These are phyloP conservation scores for Tilletia indica DNA, from an alignment of 1,284 basidiomycete species.

Conservation along the genomic window DNA sequence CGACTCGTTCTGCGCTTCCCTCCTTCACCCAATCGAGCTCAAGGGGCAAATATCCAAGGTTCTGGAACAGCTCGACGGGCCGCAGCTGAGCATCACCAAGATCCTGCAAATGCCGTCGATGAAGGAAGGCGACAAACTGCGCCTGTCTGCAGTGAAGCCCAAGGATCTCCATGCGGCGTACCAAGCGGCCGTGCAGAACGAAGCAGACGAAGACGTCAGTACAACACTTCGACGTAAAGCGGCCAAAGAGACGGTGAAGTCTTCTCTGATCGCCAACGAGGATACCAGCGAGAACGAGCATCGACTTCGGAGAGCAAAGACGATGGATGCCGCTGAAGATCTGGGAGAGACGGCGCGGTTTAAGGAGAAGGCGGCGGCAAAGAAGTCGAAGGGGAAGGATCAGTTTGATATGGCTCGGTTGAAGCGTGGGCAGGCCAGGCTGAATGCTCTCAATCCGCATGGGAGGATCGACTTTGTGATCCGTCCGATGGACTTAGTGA, in stretches of 20 bases:
- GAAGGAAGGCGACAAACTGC: slow-evolving; percentile 6
- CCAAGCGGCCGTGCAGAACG: not conserved
- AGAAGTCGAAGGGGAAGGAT: not conserved
- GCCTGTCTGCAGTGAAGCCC: not conserved
- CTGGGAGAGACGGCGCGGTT: slow-evolving; percentile 1
- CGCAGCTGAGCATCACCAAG: slow-evolving; percentile 47
- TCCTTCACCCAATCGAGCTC: slow-evolving; percentile 55
- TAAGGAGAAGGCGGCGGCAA: not conserved
- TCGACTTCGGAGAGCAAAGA: not conserved
- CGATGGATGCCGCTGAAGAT: not conserved
- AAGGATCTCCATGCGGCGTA: not conserved
- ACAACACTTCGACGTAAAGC: not conserved
- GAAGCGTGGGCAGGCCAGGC: slow-evolving; percentile 9
- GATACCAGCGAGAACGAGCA: slow-evolving; percentile 5
- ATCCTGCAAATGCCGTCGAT: slow-evolving; percentile 34
- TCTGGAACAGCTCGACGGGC: slow-evolving; percentile 47
- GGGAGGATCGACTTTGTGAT: slow-evolving; percentile 12
- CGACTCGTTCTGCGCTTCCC: slow-evolving; percentile 53
- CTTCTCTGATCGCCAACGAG: not conserved
- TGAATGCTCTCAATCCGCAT: slow-evolving; percentile 16
- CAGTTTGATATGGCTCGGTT: slow-evolving; percentile 13
- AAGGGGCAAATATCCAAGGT: slow-evolving; percentile 51
- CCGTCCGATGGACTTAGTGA: slow-evolving; percentile 4
- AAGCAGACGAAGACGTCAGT: not conserved
- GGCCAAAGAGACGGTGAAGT: not conserved